Conservation (phyloP, 2,329 filamentous ascomycete species). For the Sporothrix luriei region DNA sequence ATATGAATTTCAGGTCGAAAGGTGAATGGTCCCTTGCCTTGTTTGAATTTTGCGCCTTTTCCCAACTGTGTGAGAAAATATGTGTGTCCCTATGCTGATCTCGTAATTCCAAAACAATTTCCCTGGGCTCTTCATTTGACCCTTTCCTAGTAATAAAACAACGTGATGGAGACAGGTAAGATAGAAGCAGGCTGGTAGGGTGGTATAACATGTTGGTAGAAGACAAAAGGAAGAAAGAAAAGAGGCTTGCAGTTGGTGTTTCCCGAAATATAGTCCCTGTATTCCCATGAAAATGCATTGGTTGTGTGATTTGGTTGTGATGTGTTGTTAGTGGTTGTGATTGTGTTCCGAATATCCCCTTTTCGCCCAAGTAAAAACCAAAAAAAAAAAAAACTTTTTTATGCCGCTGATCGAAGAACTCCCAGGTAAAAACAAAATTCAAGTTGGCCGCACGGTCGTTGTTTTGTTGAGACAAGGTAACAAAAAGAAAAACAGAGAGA, state of each 20-base stretch:
- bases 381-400: slow-evolving; percentile 32
- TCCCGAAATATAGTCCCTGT: not conserved
- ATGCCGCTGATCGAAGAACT: slow-evolving; percentile 22
- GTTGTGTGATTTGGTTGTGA: not conserved
- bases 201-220: slow-evolving; percentile 28
- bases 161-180: slow-evolving; percentile 20
- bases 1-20: slow-evolving; percentile 7
- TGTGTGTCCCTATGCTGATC: slow-evolving; percentile 23
- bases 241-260: slow-evolving; percentile 17
- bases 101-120: slow-evolving; percentile 17
- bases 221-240: slow-evolving; percentile 3
- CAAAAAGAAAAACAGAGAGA: slow-evolving; percentile 6
- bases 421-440: not conserved
- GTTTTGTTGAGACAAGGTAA: slow-evolving; percentile 4
- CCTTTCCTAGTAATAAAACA: slow-evolving; percentile 18
- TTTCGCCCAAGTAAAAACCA: not conserved
- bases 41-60: slow-evolving; percentile 25
- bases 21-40: not conserved
- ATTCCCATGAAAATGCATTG: slow-evolving; percentile 22
- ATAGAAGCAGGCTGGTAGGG: slow-evolving; percentile 15
- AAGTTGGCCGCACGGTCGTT: slow-evolving; percentile 8
- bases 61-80: slow-evolving; percentile 6
- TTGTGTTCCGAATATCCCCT: slow-evolving; percentile 21
- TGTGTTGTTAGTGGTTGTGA: not conserved
- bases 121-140: not conserved